Base-by-base conservation (phyloP, 768 basidiomycete genomes). In the Cantharellus anzutake region DNA sequence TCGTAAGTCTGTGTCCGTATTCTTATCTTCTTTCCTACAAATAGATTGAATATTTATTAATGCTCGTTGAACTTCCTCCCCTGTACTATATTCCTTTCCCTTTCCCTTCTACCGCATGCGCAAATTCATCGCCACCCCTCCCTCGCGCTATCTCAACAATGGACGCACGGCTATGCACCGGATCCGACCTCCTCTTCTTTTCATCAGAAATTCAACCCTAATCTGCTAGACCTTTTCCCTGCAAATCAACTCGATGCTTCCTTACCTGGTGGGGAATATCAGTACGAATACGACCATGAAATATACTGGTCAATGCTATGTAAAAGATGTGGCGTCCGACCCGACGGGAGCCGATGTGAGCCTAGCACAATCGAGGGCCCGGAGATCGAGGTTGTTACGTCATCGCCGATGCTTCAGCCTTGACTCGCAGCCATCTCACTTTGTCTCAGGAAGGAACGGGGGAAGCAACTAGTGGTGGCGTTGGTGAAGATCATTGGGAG, bases 181-280 rank as follows among this genome's bases (percentile, higher is more conserved):
- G 42, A 14, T 62, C 20, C 44, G 14, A 35, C 56, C 42, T 42
- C 35, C 37, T n/a, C 34, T 20, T 16, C 39, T 11, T 41, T 29
- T n/a, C 14, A n/a, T 84, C 87, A 92, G 82, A 80, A 83, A 34
- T 92, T 93, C 69, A 93, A 93, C 67, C 88, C 90, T 3, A 77
- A 88, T 64, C 73, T 93, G 3, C 68, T 76, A 42, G 84, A 87
- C 61, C 79, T 93, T 51, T 75, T 91, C 29, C 84, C 87, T 3
- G 71, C 70, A 4, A 76, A 77, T 3, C 89, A 92, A 59, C 78
- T 92, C 4, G 88, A 90, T 66, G 78, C 80, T 1, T 86, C 86
- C 63, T 89, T 91, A 67, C 20, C 20, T 29, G 88, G 86, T 11
- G 76, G 62, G 38, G 53, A 81, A 2, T 79, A 81, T 68, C 76